Base-by-base conservation (phyloP, 2,329 filamentous ascomycete genomes). In the Nemania diffusa region DNA sequence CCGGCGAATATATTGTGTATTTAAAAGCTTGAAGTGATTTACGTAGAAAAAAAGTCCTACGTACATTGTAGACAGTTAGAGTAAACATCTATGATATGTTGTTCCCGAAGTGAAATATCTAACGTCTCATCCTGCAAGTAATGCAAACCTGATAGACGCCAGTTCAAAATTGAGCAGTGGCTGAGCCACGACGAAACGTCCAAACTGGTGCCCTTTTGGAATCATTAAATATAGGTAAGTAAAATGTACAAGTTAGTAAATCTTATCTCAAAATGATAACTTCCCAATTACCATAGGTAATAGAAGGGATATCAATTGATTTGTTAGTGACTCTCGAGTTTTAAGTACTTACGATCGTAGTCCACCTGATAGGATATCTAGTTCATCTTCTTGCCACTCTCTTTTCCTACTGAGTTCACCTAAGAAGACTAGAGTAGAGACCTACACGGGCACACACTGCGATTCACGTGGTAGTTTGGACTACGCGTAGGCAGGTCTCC, bases 1-100 rank as follows among this genome's bases (percentile, higher is more conserved):
- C 26, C 34, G 62, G 67, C 46, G 68, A 69, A 60, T 24, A 20
- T 24, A 29, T 26, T 22, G 22, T 44, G 22, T 22, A 13, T 46
- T 40, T 34, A 51, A 26, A 17, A 9, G 26, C 26, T 48, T 13
- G 11, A 48, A 24, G 22, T 26, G 26, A 32, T 11, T 57, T 32
- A 5, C 15, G 15, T n/a, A 44, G 40, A 20, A 15, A n/a, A 2
- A 8, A 44, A n/a, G 40, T 44, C 40, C 40, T 44, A n/a, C 2
- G 13, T 15, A n/a, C 5, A 9, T 15, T 42, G 22, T 15, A 11
- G 24, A 20, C 29, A n/a, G n/a, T n/a, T n/a, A n/a, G n/a, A n/a
- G n/a, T n/a, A 32, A 32, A 9, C 34, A 15, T 40, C 34, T 40
- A 6, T 20, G 40, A 44, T 44, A 44, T 44, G 2, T 20, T 32